Percentiles rank a stretch among this genome's conserved stretches.
Conservation (phyloP, 176 grass and related monocot genomes). For the Lolium rigidum region DNA sequence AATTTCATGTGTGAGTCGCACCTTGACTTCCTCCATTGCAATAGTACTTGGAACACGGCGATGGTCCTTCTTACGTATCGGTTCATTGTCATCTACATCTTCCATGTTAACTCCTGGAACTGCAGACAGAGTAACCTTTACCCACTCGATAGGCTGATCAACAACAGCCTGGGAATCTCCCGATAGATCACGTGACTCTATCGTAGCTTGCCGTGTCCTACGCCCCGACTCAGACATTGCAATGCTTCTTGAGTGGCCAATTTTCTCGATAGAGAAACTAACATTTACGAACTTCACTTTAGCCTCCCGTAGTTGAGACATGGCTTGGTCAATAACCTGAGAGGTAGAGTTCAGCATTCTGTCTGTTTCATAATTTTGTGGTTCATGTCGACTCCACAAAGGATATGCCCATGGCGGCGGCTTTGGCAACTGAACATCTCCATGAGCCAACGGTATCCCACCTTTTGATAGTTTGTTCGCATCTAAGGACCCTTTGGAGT, state of each 20-base stretch:
- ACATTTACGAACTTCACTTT: conserved; percentile 97
- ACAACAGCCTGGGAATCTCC: conserved; percentile 38
- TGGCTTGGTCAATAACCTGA: conserved; percentile 95
- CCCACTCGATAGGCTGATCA: conserved; percentile 75
- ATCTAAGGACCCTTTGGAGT: conserved; percentile 71
- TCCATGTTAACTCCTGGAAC: conserved; percentile 95
- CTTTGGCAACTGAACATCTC: conserved; percentile 91
- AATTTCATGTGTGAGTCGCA: conserved; percentile 37
- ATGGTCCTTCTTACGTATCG: conserved; percentile 81
- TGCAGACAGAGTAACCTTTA: conserved; percentile 81
- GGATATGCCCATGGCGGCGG: conserved; percentile 99
- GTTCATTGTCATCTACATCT: conserved; percentile 84
- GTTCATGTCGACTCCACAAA: conserved; percentile 79
- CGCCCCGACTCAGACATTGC: conserved; percentile 50
- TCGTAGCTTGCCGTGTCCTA: conserved; percentile 39
- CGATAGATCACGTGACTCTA: conserved; percentile 38
- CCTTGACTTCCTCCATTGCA: conserved; percentile 99
- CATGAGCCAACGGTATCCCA: conserved; percentile 97
- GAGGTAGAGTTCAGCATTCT: conserved; percentile 87
- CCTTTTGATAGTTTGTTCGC: conserved; percentile 82
- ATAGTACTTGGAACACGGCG: conserved; percentile 94
- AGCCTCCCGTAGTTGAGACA: conserved; percentile 92
- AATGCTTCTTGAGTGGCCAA: conserved; percentile 68
- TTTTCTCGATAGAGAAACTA: conserved; percentile 88
- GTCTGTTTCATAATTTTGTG: conserved; percentile 83